A percentile compares a stretch with the other conserved stretches of the same genome.
phyloP scores from a whole-genome alignment of 768 basidiomycete species.

The Pisolithus albus region DNA sequence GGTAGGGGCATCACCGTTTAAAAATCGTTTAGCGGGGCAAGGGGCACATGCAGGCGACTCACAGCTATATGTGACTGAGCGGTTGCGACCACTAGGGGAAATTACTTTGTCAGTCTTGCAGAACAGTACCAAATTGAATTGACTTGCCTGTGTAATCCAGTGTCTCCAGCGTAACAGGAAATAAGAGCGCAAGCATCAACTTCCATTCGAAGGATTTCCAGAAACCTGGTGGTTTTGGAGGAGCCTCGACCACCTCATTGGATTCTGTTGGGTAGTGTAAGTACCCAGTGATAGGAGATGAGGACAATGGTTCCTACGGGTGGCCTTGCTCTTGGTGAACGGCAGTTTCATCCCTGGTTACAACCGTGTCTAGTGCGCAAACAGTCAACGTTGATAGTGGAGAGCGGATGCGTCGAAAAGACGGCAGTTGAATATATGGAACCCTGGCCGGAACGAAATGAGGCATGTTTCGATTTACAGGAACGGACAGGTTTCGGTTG shows the following conservation, averaged over 20 bases:
- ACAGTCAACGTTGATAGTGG: too few species aligned
- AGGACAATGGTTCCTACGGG: too few species aligned
- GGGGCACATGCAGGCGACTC: constrained; percentile 6
- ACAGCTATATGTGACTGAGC: constrained; percentile 48
- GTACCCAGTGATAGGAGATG: too few species aligned
- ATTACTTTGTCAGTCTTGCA: neutral
- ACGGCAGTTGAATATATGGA: too few species aligned
- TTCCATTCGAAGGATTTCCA: constrained; percentile 24
- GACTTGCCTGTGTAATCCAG: constrained; percentile 23
- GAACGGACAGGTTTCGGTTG: too few species aligned
- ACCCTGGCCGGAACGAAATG: too few species aligned
- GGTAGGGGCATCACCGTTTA: neutral
- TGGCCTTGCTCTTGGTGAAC: too few species aligned
- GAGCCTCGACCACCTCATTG: neutral
- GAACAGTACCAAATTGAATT: neutral
- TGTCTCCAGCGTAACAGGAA: constrained; percentile 38
- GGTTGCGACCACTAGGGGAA: constrained; percentile 39
- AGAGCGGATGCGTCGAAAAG: too few species aligned
- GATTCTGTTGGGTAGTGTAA: neutral
- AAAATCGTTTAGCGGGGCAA: neutral
- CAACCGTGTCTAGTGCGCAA: too few species aligned
- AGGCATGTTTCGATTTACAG: too few species aligned
- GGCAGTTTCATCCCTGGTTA: too few species aligned
- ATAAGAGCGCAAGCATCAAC: constrained; percentile 29
- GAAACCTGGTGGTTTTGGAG: constrained; percentile 11